Evolutionary conservation across 768 basidiomycete genomes (phyloP), one percentile per base, ranked within the genome.

Genomic region (Macrolepiota dolichaula): DNA sequence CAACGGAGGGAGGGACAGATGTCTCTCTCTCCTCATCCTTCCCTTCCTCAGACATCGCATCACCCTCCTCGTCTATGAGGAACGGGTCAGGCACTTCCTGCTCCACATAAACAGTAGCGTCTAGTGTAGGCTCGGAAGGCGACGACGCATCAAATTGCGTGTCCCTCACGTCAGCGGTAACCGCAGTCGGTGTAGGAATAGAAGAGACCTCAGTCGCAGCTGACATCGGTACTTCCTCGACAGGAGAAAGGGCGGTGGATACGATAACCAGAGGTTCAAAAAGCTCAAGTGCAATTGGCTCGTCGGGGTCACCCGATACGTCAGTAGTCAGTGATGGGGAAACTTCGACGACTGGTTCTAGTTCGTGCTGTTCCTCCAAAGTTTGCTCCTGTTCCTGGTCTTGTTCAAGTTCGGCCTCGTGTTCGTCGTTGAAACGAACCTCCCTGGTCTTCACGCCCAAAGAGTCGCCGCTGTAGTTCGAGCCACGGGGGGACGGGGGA

Each of bases 81-180:
- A 86, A 88, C 1, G 85, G 85, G 70, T 89, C 78, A 15, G 84
- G 83, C 4, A 79, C 78, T 58, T 81, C 80, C 44, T 79, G 77
- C 67, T 82, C 82, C 46, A 77, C 68, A 29, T 73, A 72, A 12
- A 71, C 69, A 32, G 36, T 51, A 11, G 64, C 53, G 51, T 53
- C 46, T 50, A 57, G 35, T 40, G 62, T 61, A 27, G 63, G n/a
- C 40, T 51, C 54, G 29, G 49, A 51, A 32, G 27, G 19, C 22
- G 24, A 38, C 46, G 25, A 5, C 2, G 12, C 47, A 25, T 47
- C 42, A 59, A 36, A 25, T 36, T 49, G 51, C n/a, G 44, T 53
- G 17, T 59, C 57, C 25, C 46, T 36, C 22, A 54, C 38, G 51
- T 29, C 51, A 11, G 44, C 55, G 32, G 29, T 57, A 6, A 7